Conservation (phyloP, 805 yeast genomes). For the Candida chilensis region DNA sequence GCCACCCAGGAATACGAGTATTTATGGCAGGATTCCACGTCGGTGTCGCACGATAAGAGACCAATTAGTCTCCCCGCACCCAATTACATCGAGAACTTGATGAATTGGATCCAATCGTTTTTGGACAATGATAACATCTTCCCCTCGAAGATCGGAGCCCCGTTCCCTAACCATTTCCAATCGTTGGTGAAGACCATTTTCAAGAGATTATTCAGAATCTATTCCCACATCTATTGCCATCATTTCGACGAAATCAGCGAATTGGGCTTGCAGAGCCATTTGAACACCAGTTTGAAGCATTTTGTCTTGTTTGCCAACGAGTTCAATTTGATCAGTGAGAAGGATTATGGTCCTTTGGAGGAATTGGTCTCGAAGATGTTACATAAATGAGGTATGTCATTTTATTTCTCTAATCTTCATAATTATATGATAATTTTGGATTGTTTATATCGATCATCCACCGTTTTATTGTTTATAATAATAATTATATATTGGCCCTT, state of each 20-base stretch:
- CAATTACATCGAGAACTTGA: conserved; percentile 84
- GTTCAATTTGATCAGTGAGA: conserved; percentile 64
- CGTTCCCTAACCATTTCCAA: conserved; percentile 80
- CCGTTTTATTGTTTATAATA: too few species aligned
- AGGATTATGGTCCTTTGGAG: conserved; percentile 88
- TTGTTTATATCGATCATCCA: too few species aligned
- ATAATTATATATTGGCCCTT: too few species aligned
- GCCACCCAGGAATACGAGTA: conserved; percentile 97
- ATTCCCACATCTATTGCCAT: conserved; percentile 96
- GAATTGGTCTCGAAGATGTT: conserved; percentile 72
- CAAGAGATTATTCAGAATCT: conserved; percentile 86
- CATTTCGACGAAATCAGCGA: conserved; percentile 95
- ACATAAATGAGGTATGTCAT: conserved; percentile 18
- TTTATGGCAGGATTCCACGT: conserved; percentile 82
- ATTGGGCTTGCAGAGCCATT: conserved; percentile 83
- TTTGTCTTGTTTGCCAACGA: conserved; percentile 83
- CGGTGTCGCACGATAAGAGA: conserved; percentile 35
- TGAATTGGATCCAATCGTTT: conserved; percentile 92
- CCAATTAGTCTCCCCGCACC: conserved; percentile 93
- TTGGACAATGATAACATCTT: conserved; percentile 86
- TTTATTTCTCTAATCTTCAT: too few species aligned
- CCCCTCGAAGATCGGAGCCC: conserved; percentile 86
- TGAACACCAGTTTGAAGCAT: conserved; percentile 91
- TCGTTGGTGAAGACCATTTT: conserved; percentile 76
- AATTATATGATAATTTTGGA: too few species aligned